These are phyloP conservation scores for Trichoderma guizhouense DNA, from an alignment of 2,329 filamentous ascomycete species.

Conservation along the genomic window DNA sequence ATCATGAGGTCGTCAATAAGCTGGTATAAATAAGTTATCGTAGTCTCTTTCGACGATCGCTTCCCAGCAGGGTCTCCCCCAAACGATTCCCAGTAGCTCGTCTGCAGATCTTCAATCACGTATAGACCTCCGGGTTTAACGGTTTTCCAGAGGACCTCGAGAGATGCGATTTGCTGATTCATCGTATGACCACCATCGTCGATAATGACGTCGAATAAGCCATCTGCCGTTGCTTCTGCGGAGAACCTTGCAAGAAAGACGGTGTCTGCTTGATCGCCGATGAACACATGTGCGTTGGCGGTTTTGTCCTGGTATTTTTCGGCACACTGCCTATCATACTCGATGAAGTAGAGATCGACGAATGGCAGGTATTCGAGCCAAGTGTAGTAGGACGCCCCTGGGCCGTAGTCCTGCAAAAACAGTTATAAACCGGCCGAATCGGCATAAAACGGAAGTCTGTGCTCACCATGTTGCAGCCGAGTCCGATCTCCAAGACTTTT, in stretches of 20 bases:
- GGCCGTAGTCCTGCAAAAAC: conserved; percentile 30
- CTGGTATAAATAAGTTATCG: conserved; percentile 28
- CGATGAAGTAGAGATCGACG: conserved; percentile 42
- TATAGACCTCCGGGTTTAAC: conserved; percentile 37
- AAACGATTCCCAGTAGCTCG: conserved; percentile 27
- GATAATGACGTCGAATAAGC: conserved; percentile 39
- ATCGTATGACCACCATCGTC: conserved; percentile 40
- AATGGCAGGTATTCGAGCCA: conserved; percentile 40
- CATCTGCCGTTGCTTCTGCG: conserved; percentile 28
- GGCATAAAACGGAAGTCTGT: background rate
- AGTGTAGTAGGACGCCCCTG: conserved; percentile 38
- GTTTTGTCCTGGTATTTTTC: conserved; percentile 34
- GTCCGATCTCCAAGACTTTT: conserved; percentile 42
- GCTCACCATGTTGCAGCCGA: conserved; percentile 38
- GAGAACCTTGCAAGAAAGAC: conserved; percentile 36
- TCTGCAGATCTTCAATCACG: conserved; percentile 35
- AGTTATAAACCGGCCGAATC: background rate
- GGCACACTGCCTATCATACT: conserved; percentile 37
- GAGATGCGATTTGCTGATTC: conserved; percentile 35
- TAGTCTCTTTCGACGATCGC: conserved; percentile 25
- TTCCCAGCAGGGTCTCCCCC: conserved; percentile 25
- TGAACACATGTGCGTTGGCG: conserved; percentile 36
- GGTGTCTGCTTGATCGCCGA: conserved; percentile 38
- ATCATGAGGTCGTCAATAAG: conserved; percentile 28
- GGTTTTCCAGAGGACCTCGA: conserved; percentile 35